Percentiles rank a stretch among this genome's conserved stretches.
Conservation (phyloP, 768 basidiomycete genomes). For the Leccinellum rugosiceps region DNA sequence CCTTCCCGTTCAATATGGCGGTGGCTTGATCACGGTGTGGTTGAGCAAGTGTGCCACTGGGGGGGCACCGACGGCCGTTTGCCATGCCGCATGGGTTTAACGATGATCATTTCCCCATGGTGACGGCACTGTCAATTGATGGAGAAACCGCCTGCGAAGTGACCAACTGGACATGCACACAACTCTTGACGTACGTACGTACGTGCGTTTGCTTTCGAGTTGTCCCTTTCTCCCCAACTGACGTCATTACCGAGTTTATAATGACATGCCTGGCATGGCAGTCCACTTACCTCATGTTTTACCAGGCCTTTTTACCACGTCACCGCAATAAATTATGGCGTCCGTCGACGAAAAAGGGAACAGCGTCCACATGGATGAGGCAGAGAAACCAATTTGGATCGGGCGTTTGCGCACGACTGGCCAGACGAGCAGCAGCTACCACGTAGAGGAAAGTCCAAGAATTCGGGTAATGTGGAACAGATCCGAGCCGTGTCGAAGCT, state of each 20-base stretch:
- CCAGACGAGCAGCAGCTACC: neutral
- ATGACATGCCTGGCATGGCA: neutral
- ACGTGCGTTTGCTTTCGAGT: neutral
- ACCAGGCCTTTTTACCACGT: neutral
- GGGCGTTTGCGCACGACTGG: neutral
- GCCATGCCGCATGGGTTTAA: too few species aligned
- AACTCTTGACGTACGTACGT: neutral
- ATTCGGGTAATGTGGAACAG: neutral
- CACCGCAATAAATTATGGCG: neutral
- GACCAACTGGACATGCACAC: neutral
- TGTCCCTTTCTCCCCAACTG: neutral
- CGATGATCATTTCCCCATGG: neutral
- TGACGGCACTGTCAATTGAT: neutral
- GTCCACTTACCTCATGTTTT: neutral
- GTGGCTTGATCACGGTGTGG: neutral
- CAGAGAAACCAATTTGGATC: neutral
- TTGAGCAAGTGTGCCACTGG: neutral
- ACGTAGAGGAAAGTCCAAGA: neutral
- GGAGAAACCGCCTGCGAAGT: neutral
- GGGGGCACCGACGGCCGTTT: too few species aligned
- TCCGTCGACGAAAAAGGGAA: neutral
- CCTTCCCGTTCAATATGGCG: neutral
- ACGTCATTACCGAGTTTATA: neutral
- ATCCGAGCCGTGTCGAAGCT: conserved; percentile 1
- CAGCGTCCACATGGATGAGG: neutral